Percentiles rank a stretch among this genome's conserved stretches.
These are phyloP conservation scores for Aspergillus sclerotioniger DNA, from an alignment of 495 filamentous ascomycete genomes.

Conservation along the genomic window DNA sequence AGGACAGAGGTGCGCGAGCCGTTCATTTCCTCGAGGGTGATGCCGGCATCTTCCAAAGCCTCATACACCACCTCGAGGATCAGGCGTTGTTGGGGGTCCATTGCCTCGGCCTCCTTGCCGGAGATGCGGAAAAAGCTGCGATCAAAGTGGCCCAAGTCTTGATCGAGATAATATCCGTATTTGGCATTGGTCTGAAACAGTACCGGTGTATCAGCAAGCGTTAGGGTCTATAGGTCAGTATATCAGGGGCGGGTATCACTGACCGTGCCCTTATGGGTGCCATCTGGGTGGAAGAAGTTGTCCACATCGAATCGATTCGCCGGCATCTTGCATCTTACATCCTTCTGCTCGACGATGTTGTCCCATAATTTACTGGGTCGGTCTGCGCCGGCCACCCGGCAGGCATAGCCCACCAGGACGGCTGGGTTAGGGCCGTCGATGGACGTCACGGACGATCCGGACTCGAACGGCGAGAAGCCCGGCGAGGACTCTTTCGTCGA, in stretches of 20 bases:
- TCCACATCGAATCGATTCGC: neutral
- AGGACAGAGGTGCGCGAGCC: constrained; percentile 52
- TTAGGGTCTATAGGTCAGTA: too few species aligned
- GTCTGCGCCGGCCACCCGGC: neutral
- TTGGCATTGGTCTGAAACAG: constrained; percentile 24
- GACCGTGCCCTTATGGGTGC: neutral
- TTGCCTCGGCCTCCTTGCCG: constrained; percentile 50
- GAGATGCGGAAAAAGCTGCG: constrained; percentile 57
- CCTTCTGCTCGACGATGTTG: neutral
- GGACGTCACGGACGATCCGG: too few species aligned
- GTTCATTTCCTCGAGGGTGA: constrained; percentile 30
- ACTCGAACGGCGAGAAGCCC: too few species aligned
- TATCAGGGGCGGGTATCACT: neutral
- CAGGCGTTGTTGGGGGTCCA: constrained; percentile 52
- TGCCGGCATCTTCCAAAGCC: constrained; percentile 49
- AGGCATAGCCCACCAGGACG: neutral
- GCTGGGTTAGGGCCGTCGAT: too few species aligned
- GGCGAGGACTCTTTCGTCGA: too few species aligned
- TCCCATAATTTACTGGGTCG: neutral
- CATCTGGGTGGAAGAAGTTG: neutral
- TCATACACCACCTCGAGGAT: constrained; percentile 63
- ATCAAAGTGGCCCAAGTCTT: constrained; percentile 57
- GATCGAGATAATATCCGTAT: constrained; percentile 47
- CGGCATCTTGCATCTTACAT: neutral
- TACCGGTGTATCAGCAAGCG: neutral